phyloP scores from a whole-genome alignment of 192 early-diverging fungal species.

The Backusella luteola region DNA sequence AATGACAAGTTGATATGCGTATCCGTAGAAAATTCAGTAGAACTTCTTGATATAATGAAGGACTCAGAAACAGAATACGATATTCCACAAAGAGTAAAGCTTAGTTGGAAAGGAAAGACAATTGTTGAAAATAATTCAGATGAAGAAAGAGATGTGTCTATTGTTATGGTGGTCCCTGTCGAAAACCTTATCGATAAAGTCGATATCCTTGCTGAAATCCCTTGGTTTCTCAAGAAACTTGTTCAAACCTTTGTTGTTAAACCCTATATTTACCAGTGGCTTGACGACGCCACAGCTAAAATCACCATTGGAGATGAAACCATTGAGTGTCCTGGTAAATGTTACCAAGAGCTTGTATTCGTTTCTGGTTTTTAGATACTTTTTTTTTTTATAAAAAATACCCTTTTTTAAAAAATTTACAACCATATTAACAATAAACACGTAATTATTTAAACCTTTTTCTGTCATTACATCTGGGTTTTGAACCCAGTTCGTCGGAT shows the following conservation, averaged over 20 bases:
- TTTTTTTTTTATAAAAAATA: not conserved
- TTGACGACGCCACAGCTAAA: constrained; percentile 68
- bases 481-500: not conserved
- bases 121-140: constrained; percentile 58
- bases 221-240: constrained; percentile 82
- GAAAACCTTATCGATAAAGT: constrained; percentile 74
- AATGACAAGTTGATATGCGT: constrained; percentile 69
- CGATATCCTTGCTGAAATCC: constrained; percentile 86
- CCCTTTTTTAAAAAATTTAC: not conserved
- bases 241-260: constrained; percentile 91
- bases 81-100: constrained; percentile 68
- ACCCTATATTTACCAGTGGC: constrained; percentile 94
- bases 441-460: not conserved
- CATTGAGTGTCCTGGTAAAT: constrained; percentile 59
- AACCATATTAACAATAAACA: not conserved
- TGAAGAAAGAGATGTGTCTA: constrained; percentile 58
- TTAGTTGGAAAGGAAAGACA: constrained; percentile 78
- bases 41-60: constrained; percentile 56
- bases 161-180: constrained; percentile 64
- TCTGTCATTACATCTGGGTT: not conserved
- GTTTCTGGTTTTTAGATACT: constrained; percentile 42
- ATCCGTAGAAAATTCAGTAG: constrained; percentile 70
- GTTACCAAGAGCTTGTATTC: constrained; percentile 84
- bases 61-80: constrained; percentile 84
- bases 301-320: constrained; percentile 70